Base-by-base conservation (phyloP, 495 filamentous ascomycete genomes). In the Cercophora samala region DNA sequence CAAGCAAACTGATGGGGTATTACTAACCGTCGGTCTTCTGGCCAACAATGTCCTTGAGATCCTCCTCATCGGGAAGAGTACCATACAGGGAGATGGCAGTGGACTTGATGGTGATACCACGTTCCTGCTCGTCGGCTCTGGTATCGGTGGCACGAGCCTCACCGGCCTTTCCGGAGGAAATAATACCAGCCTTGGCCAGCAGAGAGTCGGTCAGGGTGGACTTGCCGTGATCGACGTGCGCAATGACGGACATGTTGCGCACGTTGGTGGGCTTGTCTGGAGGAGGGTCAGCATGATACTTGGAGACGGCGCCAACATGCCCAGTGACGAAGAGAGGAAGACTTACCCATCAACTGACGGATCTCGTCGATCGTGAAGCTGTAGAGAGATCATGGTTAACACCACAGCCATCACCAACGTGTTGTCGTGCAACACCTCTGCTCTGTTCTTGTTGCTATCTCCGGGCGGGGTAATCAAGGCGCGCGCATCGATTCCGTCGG, bases 101-200 rank as follows among this genome's bases (percentile, higher is more conserved):
- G 63, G 95, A 99, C 89, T 99, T 99, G 89, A 99, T 99, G 74
- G 95, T 99, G 78, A 99, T 97, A 87, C 95, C 91, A 87, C 95
- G 93, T 73, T 99, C 95, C 83, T 99, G 95, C 80, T 99, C 95
- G 80, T 99, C 95, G 63, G 90, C 83, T 78, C 95, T 90, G 66
- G 95, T 99, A 85, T 99, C 95, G 75, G 94, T 99, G 80, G 93
- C 96, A 77, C 95, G 90, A 72, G 89, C 86, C 78, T 97, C 91
- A 82, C 95, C 95, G 73, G 95, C 95, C 83, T 98, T 98, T 72
- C 94, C 93, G 71, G 93, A 90, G 65, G 95, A 98, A 80, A 99
- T 99, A 76, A 99, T 99, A 91, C 95, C 95, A 77, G 96, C 96
- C 81, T 94, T 96, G 82, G 96, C 92, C 77, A 99, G 90, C 74